Evolutionary conservation across 2,329 filamentous ascomycete genomes (phyloP), one percentile per base, ranked within the genome.

Genomic region (Periconia macrospinosa): DNA sequence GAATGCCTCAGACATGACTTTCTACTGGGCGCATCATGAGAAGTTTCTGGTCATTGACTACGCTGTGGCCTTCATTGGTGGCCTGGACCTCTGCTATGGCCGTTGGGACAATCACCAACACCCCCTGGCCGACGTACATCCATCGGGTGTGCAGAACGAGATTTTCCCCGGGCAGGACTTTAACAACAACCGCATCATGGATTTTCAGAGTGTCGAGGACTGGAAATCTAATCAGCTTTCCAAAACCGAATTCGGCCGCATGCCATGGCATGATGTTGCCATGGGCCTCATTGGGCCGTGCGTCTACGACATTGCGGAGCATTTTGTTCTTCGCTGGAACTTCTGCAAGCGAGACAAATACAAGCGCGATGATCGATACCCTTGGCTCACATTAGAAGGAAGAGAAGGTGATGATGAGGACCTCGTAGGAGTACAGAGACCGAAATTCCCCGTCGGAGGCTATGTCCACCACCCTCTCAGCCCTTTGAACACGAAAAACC

Each of bases 1-100:
- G 66, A 97, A 97, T 66, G 90, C 89, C 2, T 90, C 90, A 30
- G 93, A 97, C 64, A 95, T 96, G 90, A 97, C 92, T 0, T 91
- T 97, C 68, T 97, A 96, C 77, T 97, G 93, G 86, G 94, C 94
- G 0, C 94, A 99, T 70, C 94, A 99, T 71, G 94, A 99, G 67
- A 99, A 99, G 71, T 95, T 97, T 69, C 89, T 97, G 50, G 90
- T 99, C 17, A 89, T 97, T 49, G 94, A 97, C 75, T 96, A 96
- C 68, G 83, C 87, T 15, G 76, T 93, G 63, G 94, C 92, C 14
- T 97, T 97, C 68, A 93, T 97, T 54, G 94, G 94, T 49, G 94
- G 94, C 0, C 80, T 99, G 6, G 94, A 99, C 75, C 79, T 97
- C 30, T 99, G 94, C 74, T 99, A 97, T 70, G 94, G 94, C 9